Evolutionary conservation across 164 flowering plant species (phyloP).

Genomic region (grape (Vitis vinifera)): DNA sequence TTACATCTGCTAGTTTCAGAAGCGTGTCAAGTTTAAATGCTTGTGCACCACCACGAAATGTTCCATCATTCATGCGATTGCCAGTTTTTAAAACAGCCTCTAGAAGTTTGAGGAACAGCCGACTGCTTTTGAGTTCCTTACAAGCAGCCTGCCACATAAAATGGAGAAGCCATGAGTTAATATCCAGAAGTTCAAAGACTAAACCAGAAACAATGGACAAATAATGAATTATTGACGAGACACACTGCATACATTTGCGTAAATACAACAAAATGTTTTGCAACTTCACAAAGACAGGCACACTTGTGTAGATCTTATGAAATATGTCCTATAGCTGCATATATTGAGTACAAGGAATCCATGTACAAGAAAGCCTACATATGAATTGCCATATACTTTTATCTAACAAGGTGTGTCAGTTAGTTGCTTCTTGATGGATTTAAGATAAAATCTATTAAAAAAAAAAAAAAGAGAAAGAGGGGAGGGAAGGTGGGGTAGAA

Average conservation of each 20-base stretch:
- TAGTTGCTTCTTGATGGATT: no score
- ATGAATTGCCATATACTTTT: no score
- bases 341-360: no score
- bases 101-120: slow-evolving; percentile 83
- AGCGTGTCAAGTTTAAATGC: slow-evolving; percentile 98
- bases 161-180: slow-evolving; percentile 10
- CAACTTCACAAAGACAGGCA: not conserved
- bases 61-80: slow-evolving; percentile 96
- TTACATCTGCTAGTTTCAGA: slow-evolving; percentile 86
- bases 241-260: not conserved
- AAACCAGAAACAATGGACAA: not conserved
- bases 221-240: not conserved
- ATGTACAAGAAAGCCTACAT: no score
- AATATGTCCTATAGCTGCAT: no score
- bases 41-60: slow-evolving; percentile 93
- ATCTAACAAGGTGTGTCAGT: no score
- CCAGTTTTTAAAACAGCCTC: slow-evolving; percentile 99
- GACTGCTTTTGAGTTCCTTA: slow-evolving; percentile 74
- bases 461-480: no score
- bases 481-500: no score
- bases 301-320: not conserved
- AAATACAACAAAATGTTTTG: not conserved
- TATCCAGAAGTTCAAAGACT: not conserved
- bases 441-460: no score
- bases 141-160: slow-evolving; percentile 62